phyloP scores from a whole-genome alignment of 2,329 filamentous ascomycete species.

The Fusarium decemcellulare region DNA sequence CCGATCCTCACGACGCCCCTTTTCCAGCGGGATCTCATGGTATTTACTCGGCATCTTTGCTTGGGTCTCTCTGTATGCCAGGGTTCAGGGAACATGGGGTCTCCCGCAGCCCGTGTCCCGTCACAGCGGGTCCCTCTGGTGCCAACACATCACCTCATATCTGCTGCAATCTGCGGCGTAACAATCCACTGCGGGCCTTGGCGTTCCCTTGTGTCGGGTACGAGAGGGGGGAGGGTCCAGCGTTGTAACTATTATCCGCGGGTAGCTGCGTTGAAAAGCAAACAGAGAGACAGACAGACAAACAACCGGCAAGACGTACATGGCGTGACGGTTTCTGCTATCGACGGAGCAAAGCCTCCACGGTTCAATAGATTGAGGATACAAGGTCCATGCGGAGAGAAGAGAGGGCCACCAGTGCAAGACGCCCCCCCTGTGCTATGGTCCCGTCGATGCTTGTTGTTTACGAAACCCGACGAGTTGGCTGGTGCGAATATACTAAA shows the following conservation, averaged over 20 bases:
- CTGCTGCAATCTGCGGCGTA: slow-evolving; percentile 10
- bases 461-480: too few relatives aligned
- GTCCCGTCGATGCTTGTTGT: too few relatives aligned
- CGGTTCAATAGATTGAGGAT: too few relatives aligned
- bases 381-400: too few relatives aligned
- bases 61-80: background rate
- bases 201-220: slow-evolving; percentile 43
- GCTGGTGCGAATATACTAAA: too few relatives aligned
- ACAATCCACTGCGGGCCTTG: slow-evolving; percentile 21
- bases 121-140: slow-evolving; percentile 14
- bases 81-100: slow-evolving; percentile 4
- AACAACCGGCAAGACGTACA: too few relatives aligned
- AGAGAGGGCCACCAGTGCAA: too few relatives aligned
- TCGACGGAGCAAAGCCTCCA: too few relatives aligned
- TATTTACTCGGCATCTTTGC: background rate
- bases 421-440: too few relatives aligned
- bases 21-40: background rate
- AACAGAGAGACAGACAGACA: too few relatives aligned
- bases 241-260: background rate
- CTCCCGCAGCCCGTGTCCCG: slow-evolving; percentile 1
- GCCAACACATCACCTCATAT: slow-evolving; percentile 17
- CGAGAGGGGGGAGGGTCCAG: slow-evolving; percentile 1
- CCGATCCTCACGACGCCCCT: background rate
- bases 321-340: too few relatives aligned
- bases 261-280: background rate